Conservation (phyloP, 164 flowering plant species). For the Piper longum region DNA sequence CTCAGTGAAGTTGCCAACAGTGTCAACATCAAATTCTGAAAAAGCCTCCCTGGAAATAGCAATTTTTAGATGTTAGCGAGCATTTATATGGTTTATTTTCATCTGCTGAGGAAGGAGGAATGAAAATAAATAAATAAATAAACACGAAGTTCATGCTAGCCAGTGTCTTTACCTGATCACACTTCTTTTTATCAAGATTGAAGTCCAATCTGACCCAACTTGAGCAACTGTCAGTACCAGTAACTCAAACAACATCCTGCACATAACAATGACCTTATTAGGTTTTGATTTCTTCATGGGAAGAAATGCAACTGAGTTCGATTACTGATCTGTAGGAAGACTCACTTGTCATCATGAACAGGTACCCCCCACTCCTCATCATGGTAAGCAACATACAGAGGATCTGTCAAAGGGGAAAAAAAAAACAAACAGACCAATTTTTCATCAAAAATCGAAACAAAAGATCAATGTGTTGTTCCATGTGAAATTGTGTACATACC, state of each 20-base stretch:
- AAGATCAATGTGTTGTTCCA: neutral
- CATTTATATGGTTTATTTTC: neutral
- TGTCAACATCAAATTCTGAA: constrained; percentile 59
- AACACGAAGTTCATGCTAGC: neutral
- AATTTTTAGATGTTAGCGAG: neutral
- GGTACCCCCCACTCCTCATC: constrained; percentile 98
- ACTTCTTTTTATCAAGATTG: constrained; percentile 66
- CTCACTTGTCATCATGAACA: constrained; percentile 74
- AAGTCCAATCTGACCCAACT: constrained; percentile 89
- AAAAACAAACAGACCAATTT: neutral
- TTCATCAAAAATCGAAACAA: neutral
- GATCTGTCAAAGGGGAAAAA: constrained; percentile 29
- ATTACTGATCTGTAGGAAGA: constrained; percentile 3
- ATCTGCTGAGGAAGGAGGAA: neutral
- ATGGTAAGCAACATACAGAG: constrained; percentile 76
- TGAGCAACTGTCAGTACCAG: constrained; percentile 70
- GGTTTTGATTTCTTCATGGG: neutral
- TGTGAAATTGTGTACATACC: constrained; percentile 25
- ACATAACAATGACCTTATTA: neutral
- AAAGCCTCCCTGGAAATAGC: constrained; percentile 55
- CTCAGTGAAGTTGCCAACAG: constrained; percentile 44
- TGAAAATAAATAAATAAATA: too few species aligned
- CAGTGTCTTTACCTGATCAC: constrained; percentile 37
- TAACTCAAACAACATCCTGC: constrained; percentile 73
- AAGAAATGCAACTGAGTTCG: too few species aligned